Base-by-base conservation (phyloP, 805 yeast species). In the Barnettozyma salicaria region DNA sequence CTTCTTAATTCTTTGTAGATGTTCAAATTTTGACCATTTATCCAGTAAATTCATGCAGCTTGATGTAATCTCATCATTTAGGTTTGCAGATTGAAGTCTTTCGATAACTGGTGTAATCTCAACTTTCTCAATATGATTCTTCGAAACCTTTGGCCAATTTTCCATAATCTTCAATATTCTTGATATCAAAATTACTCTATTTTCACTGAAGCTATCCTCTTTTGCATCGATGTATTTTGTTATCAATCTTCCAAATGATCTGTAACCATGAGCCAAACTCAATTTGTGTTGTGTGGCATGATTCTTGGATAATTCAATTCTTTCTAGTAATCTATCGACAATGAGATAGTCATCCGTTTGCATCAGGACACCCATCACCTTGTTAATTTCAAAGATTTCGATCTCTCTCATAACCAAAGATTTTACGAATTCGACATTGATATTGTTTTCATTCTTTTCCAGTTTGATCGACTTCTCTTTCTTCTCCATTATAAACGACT, bases 1-100 rank as follows among this genome's bases (percentile, higher is more conserved):
- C 49, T 89, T 80, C 1, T 94, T 89, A 35, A 90, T 89, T 30
- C 92, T 72, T 53, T 80, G 84, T n/a, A 88, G 89, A 73, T 85
- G 76, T 53, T 82, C 80, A 41, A 85, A 71, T 19, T 64, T 63
- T 30, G 78, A 65, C 97, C 97, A 90, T 39, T 68, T 79, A 1
- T 68, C 64, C 19, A 85, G 50, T 26, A 90, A 59, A 6, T 57
- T 56, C 3, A 56, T 41, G 4, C 80, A 68, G 23, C 69, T 51
- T 55, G 49, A 10, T 30, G 30, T 52, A 26, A 74, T 53, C 55
- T 56, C 36, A 31, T 34, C 24, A 45, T 55, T 38, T 16, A 41
- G 28, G 6, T 61, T 50, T 14, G 44, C 46, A 6, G 45, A 27
- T 3, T 56, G 38, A 14, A 84, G 52, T 4, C 64, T 65, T 27